These are phyloP conservation scores for Mikania micrantha DNA, from an alignment of 129 eudicot genomes.

Conservation along the genomic window DNA sequence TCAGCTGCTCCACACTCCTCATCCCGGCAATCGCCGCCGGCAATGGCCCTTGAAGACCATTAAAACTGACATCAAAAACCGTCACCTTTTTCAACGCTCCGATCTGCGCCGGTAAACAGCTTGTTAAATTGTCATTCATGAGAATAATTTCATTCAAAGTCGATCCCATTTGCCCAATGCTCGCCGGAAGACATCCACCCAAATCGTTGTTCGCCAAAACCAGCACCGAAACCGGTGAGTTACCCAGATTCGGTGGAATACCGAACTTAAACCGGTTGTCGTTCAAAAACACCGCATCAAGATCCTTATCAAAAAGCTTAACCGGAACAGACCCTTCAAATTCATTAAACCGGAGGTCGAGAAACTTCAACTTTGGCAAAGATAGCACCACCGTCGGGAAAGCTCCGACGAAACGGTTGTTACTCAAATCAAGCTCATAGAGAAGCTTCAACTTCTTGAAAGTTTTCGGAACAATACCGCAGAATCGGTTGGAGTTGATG, in stretches of 20 bases:
- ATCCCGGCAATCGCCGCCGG: conserved; percentile 47
- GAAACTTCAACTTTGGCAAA: conserved; percentile 53
- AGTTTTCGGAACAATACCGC: conserved; percentile 59
- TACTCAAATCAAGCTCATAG: conserved; percentile 68
- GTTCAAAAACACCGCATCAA: conserved; percentile 79
- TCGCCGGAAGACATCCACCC: conserved; percentile 89
- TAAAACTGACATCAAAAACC: conserved; percentile 74
- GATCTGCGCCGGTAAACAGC: conserved; percentile 62
- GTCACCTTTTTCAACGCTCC: conserved; percentile 60
- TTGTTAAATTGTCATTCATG: conserved; percentile 64
- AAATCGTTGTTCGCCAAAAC: conserved; percentile 78
- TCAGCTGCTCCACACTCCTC: conserved; percentile 64
- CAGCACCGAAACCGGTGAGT: conserved; percentile 87
- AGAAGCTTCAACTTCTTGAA: conserved; percentile 48
- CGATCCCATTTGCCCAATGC: conserved; percentile 76
- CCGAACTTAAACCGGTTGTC: conserved; percentile 76
- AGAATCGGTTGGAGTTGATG: conserved; percentile 78
- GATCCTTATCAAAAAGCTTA: conserved; percentile 59
- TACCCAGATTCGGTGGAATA: conserved; percentile 76
- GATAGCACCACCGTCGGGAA: conserved; percentile 64
- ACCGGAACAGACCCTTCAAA: conserved; percentile 85
- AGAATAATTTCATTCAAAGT: conserved; percentile 74
- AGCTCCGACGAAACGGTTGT: conserved; percentile 63
- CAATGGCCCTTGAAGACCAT: conserved; percentile 48
- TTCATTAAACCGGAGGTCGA: conserved; percentile 85